phyloP scores from a whole-genome alignment of 139 green algal genomes.

The Asterochloris sp. region DNA sequence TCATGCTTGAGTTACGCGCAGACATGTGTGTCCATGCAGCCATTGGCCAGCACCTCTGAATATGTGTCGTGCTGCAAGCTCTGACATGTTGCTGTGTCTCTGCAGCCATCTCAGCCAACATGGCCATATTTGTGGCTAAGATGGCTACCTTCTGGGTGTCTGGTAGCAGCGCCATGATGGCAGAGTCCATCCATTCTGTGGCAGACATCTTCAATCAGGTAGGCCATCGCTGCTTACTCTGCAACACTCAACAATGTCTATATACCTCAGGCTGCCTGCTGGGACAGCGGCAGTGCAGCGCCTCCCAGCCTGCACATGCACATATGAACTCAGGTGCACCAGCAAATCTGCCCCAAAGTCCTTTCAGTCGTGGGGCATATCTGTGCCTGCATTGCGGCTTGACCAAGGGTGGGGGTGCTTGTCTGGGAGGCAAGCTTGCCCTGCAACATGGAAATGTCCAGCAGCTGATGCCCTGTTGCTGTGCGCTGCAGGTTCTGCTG shows the following conservation, averaged over 20 bases:
- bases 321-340: too few species aligned
- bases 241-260: too few species aligned
- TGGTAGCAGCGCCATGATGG: conserved; percentile 76
- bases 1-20: neutral
- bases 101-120: conserved; percentile 60
- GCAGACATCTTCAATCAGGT: conserved; percentile 89
- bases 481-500: conserved; percentile 49
- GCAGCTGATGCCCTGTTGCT: neutral
- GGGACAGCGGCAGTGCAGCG: too few species aligned
- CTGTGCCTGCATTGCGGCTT: too few species aligned
- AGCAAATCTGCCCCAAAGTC: too few species aligned
- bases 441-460: neutral
- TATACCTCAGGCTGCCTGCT: too few species aligned
- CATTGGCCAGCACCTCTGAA: too few species aligned
- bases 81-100: neutral
- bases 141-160: conserved; percentile 44
- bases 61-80: too few species aligned
- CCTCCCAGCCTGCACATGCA: too few species aligned
- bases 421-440: neutral
- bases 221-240: neutral
- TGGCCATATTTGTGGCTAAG: conserved; percentile 67
- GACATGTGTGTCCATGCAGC: neutral
- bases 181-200: conserved; percentile 83
- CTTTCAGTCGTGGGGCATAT: too few species aligned
- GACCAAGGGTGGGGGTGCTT: neutral